Conservation (phyloP, 116 monocot species). For the Trichopus zeylanicus region DNA sequence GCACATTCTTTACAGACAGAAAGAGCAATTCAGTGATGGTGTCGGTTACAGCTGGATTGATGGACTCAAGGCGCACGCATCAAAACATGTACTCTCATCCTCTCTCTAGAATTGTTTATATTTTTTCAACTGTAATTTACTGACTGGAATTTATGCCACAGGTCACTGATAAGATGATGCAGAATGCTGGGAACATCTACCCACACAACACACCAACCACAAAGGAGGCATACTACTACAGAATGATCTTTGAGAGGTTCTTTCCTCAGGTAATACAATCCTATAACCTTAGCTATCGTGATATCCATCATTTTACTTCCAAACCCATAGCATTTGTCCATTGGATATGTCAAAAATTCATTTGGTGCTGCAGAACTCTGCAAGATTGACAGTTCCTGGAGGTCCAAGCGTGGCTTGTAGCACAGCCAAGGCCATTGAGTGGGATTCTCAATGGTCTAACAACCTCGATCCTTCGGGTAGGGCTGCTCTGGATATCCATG, state of each 20-base stretch:
- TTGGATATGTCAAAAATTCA: neutral
- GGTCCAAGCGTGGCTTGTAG: constrained; percentile 35
- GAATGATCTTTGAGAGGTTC: constrained; percentile 69
- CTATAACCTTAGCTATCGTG: neutral
- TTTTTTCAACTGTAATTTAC: neutral
- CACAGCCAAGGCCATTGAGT: constrained; percentile 30
- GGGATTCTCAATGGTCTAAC: constrained; percentile 29
- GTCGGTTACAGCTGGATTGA: constrained; percentile 96
- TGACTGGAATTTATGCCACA: constrained; percentile 5
- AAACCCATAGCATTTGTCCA: neutral
- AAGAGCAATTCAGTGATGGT: constrained; percentile 97
- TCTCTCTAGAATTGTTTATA: neutral
- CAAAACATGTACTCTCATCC: constrained; percentile 15
- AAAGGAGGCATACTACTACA: constrained; percentile 55
- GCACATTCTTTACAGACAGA: constrained; percentile 91
- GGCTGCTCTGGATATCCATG: constrained; percentile 31
- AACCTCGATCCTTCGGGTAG: constrained; percentile 25
- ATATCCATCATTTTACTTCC: too few relatives aligned
- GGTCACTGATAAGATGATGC: constrained; percentile 64
- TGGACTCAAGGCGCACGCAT: constrained; percentile 76
- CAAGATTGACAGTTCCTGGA: constrained; percentile 23
- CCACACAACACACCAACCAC: constrained; percentile 59
- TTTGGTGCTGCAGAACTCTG: constrained; percentile 17
- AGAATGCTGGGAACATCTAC: constrained; percentile 40
- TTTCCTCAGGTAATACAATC: constrained; percentile 43